A percentile compares a stretch with the other conserved stretches of the same genome.
phyloP scores from a whole-genome alignment of 305 asterid species.

The Vinca major region DNA sequence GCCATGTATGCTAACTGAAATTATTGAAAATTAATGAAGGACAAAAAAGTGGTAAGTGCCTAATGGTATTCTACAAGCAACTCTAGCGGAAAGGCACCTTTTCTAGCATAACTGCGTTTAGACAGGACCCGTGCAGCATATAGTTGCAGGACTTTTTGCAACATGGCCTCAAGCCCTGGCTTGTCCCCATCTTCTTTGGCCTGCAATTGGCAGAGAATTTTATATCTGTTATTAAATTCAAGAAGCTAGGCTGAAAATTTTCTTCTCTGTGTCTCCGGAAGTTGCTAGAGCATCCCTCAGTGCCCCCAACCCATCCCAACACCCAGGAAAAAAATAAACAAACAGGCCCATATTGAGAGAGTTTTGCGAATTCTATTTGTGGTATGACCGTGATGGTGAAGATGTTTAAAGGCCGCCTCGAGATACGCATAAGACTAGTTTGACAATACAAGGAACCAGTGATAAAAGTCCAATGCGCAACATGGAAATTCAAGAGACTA shows the following conservation, averaged over 20 bases:
- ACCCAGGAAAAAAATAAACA: too few species aligned
- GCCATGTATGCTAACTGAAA: background rate
- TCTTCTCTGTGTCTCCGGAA: background rate
- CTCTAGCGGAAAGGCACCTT: conserved; percentile 32
- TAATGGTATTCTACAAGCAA: background rate
- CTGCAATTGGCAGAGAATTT: conserved; percentile 26
- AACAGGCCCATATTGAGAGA: background rate
- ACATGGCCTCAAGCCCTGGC: conserved; percentile 96
- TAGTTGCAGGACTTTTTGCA: conserved; percentile 82
- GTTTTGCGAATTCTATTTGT: background rate
- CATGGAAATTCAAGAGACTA: background rate
- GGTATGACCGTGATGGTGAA: background rate
- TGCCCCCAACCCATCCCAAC: background rate
- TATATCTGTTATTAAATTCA: background rate
- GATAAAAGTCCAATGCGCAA: background rate
- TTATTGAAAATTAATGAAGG: background rate
- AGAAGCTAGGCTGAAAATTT: background rate
- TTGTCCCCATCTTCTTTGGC: conserved; percentile 86
- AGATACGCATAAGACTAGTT: background rate
- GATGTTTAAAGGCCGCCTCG: background rate
- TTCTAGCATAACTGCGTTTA: conserved; percentile 80
- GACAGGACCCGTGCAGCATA: conserved; percentile 85
- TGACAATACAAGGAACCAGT: background rate
- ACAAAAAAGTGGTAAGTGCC: background rate
- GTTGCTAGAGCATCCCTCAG: background rate